A percentile compares a stretch with the other conserved stretches of the same genome.
Conservation (phyloP, 306 rosid genomes). For the Albizia julibrissin region DNA sequence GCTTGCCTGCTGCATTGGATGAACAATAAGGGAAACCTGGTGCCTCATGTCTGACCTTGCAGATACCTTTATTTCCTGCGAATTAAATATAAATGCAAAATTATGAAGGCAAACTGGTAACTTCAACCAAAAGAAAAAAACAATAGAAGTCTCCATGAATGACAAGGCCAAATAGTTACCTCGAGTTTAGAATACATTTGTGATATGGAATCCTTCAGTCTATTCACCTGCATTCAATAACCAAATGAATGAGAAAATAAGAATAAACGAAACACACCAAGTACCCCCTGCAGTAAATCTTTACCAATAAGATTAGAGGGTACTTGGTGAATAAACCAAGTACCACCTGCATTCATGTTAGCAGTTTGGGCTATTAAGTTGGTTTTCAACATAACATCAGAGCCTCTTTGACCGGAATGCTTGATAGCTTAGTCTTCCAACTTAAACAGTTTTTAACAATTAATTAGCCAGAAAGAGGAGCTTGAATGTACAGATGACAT, state of each 20-base stretch:
- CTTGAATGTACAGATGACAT: neutral
- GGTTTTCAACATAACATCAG: conserved; percentile 20
- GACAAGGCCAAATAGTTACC: conserved; percentile 46
- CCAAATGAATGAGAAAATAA: conserved; percentile 33
- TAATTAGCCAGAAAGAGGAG: conserved; percentile 6
- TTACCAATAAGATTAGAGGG: neutral
- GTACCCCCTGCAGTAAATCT: neutral
- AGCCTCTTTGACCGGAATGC: conserved; percentile 17
- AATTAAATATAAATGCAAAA: conserved; percentile 26
- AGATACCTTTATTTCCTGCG: conserved; percentile 80
- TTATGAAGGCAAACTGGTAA: neutral
- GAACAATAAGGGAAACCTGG: conserved; percentile 87
- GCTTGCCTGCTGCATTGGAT: conserved; percentile 96
- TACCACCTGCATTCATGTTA: too few relatives aligned
- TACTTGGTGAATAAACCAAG: too few relatives aligned
- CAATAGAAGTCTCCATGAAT: conserved; percentile 5
- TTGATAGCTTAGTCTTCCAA: conserved; percentile 7
- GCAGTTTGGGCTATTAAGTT: neutral
- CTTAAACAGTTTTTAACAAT: conserved; percentile 16
- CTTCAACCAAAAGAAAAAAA: conserved; percentile 7
- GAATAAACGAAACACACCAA: conserved; percentile 28
- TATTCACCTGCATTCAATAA: conserved; percentile 61
- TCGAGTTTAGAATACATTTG: conserved; percentile 86
- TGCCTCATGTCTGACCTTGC: conserved; percentile 83
- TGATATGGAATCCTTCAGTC: conserved; percentile 92